phyloP scores from a whole-genome alignment of 2,329 filamentous ascomycete species.

The Dendryphion nanum region DNA sequence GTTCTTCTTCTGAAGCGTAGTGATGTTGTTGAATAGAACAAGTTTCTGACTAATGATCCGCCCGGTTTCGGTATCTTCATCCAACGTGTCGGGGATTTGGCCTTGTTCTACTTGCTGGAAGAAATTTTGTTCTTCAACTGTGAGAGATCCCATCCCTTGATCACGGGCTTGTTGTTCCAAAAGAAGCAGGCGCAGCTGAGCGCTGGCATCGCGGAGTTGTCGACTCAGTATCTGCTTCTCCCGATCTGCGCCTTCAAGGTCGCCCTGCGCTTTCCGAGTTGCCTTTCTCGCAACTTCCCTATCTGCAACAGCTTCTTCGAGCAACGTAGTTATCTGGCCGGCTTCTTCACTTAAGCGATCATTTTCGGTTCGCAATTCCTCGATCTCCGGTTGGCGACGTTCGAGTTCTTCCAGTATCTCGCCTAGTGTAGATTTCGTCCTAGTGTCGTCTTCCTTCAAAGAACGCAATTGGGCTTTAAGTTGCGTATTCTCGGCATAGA shows the following conservation, averaged over 20 bases:
- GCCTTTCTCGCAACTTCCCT: constrained; percentile 77
- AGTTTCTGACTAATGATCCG: constrained; percentile 85
- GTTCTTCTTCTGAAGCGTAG: constrained; percentile 85
- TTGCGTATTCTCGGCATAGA: constrained; percentile 62
- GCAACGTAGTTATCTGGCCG: constrained; percentile 71
- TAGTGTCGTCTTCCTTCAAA: constrained; percentile 71
- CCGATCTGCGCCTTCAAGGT: constrained; percentile 59
- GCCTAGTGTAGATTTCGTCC: constrained; percentile 74
- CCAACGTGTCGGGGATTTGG: constrained; percentile 65
- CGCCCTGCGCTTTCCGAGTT: constrained; percentile 73
- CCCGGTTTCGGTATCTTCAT: constrained; percentile 76
- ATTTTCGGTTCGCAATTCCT: constrained; percentile 80
- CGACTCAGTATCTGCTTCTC: constrained; percentile 80
- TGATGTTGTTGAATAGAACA: constrained; percentile 83
- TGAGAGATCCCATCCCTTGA: constrained; percentile 71
- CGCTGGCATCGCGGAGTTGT: constrained; percentile 84
- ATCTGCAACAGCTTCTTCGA: constrained; percentile 78
- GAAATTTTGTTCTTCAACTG: constrained; percentile 68
- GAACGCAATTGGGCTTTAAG: constrained; percentile 69
- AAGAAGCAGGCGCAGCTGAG: constrained; percentile 85
- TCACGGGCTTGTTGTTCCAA: constrained; percentile 83
- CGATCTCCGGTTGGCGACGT: constrained; percentile 80
- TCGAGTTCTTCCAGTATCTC: constrained; percentile 85
- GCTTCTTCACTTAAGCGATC: constrained; percentile 78
- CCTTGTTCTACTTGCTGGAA: constrained; percentile 76